Base-by-base conservation (phyloP, 352 stramenopile species). In the Sclerospora graminicola region DNA sequence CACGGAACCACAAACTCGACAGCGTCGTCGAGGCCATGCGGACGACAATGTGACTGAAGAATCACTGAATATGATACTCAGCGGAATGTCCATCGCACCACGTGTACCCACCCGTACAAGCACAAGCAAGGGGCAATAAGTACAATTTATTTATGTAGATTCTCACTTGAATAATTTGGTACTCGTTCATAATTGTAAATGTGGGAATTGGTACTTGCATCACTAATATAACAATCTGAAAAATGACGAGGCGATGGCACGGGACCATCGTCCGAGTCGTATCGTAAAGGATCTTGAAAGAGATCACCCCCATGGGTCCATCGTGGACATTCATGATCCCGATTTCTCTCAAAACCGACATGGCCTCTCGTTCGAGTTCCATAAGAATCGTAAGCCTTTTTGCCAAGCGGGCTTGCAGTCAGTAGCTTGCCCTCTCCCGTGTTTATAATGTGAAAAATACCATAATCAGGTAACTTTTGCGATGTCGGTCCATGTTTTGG, bases 401-500 rank as follows among this genome's bases (percentile, higher is more conserved):
- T 57, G 14, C 65, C 62, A 13, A 71, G 54, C 9, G 79, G 74
- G 29, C 76, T 91, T 34, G 71, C 76, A 7, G 82, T 44, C n/a
- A 88, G 56, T 39, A 81, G 74, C 32, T 66, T 63, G 45, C 56
- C 56, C 16, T 57, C 60, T 19, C 66, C 63, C 13, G 64, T 62
- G 51, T 88, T 89, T 41, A 91, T 91, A 40, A 91, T 83, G 57
- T 91, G 77, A 45, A 92, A 91, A 55, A 92, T 78, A 20, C 80
- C 77, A 48, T 82, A 92, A 58, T 92, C 77, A 5, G 80, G 80
- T 24, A 92, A 52, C 43, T 85, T 86, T 20, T 69, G 62, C 2
- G 66, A 63, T 2, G 71, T 53, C 14, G 71, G 54, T 11, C 62
- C 69, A 49, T 84, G 79, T 21, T 75, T 74, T 21, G 79, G 76